Conservation (phyloP, 2,329 filamentous ascomycete species). For the Xenoacremonium recifei region DNA sequence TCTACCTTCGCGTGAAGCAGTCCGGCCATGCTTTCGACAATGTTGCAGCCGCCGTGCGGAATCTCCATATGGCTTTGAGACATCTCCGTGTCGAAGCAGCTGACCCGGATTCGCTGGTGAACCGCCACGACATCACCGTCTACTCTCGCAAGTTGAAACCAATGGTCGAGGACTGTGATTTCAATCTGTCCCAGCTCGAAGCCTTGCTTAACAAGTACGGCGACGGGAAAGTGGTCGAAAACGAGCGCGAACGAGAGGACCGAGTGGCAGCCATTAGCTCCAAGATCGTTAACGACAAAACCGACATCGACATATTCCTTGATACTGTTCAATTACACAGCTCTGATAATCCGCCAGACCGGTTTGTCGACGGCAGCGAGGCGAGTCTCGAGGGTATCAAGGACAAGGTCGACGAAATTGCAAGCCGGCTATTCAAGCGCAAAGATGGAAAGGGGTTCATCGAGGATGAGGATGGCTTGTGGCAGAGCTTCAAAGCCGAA, state of each 20-base stretch:
- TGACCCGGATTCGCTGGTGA: slow-evolving; percentile 55
- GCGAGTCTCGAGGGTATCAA: slow-evolving; percentile 53
- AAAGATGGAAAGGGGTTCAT: slow-evolving; percentile 36
- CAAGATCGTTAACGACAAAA: slow-evolving; percentile 52
- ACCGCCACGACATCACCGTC: slow-evolving; percentile 38
- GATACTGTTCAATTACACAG: slow-evolving; percentile 56
- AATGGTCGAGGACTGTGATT: slow-evolving; percentile 55
- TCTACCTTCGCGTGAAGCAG: slow-evolving; percentile 53
- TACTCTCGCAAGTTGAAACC: slow-evolving; percentile 50
- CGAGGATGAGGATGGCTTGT: slow-evolving; percentile 51
- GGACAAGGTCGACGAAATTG: slow-evolving; percentile 59
- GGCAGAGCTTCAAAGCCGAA: slow-evolving; percentile 58
- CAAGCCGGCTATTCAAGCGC: slow-evolving; percentile 47
- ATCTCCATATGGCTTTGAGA: slow-evolving; percentile 54
- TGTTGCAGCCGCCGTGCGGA: slow-evolving; percentile 48
- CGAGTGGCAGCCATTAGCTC: slow-evolving; percentile 41
- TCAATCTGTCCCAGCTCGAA: slow-evolving; percentile 54
- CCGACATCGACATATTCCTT: slow-evolving; percentile 54
- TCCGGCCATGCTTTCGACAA: slow-evolving; percentile 47
- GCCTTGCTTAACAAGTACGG: slow-evolving; percentile 49
- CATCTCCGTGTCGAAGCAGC: slow-evolving; percentile 58
- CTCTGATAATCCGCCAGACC: slow-evolving; percentile 36
- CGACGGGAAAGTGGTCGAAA: slow-evolving; percentile 21
- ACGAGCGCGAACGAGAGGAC: slow-evolving; percentile 34
- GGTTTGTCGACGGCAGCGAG: slow-evolving; percentile 34